Base-by-base conservation (phyloP, 148 eudicot species). In the Limonium bicolor region DNA sequence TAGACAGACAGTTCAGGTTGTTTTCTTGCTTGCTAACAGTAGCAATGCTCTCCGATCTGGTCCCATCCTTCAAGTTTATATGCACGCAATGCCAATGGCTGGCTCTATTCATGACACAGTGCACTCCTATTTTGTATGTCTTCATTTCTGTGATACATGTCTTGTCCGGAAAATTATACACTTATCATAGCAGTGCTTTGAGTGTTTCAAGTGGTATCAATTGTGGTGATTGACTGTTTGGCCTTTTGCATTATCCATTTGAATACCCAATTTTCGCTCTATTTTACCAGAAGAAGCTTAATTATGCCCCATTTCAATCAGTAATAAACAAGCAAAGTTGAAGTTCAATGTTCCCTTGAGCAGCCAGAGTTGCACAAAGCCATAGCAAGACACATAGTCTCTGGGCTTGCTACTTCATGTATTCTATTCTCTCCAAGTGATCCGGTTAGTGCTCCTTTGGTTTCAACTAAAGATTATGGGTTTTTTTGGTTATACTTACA, bases 391-490 rank as follows among this genome's bases (percentile, higher is more conserved):
- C 73, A 64, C 55, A 50, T 78, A 41, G 36, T 80, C 13, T 64
- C 97, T 20, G 95, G 87, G 30, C 66, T 84, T 39, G 74, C 79
- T 28, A 82, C 84, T 33, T 84, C 95, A 42, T 49, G 72, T 36
- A 28, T 84, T 34, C 37, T 77, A 46, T 49, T 88, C 39, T 74
- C 97, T 24, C 93, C 68, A 47, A 42, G 71, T n/a, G 63, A 54
- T 60, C 66, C 62, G 86, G 97, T 88, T 46, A 41, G 86, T 76
- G 46, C 47, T 46, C 55, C 33, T 5, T 34, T 43, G 33, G n/a
- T n/a, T n/a, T n/a, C n/a, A n/a, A n/a, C n/a, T n/a, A n/a, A n/a
- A n/a, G n/a, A n/a, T n/a, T n/a, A n/a, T n/a, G n/a, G n/a, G n/a
- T n/a, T n/a, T n/a, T n/a, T n/a, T n/a, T n/a, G n/a, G n/a, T n/a